phyloP scores from a whole-genome alignment of 257 asterid species.

The Gentiana macrophylla region DNA sequence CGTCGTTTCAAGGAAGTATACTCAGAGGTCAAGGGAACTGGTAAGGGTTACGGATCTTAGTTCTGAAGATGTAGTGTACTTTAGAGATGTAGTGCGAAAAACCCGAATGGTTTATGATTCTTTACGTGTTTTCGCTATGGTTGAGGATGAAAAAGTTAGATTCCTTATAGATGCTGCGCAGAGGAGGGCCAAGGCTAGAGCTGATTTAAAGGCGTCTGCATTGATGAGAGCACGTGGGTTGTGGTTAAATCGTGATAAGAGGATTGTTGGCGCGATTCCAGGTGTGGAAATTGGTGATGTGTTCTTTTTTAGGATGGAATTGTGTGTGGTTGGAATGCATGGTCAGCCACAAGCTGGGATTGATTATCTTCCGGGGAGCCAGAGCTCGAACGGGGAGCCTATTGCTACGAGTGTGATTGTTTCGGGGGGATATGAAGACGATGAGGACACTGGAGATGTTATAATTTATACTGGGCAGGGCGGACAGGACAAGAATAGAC shows the following conservation, averaged over 20 bases:
- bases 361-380: slow-evolving; percentile 58
- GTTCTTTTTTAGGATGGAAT: slow-evolving; percentile 76
- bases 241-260: slow-evolving; percentile 72
- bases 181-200: slow-evolving; percentile 27
- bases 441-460: slow-evolving; percentile 71
- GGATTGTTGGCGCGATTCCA: slow-evolving; percentile 73
- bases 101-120: slow-evolving; percentile 73
- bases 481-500: slow-evolving; percentile 58
- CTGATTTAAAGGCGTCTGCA: slow-evolving; percentile 61
- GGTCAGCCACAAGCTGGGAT: slow-evolving; percentile 92
- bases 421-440: slow-evolving; percentile 92
- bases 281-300: slow-evolving; percentile 68
- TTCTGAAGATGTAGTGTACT: slow-evolving; percentile 40
- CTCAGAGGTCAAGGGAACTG: slow-evolving; percentile 57
- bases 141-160: slow-evolving; percentile 36
- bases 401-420: slow-evolving; percentile 84
- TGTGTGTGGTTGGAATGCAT: slow-evolving; percentile 74
- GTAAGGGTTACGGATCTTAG: slow-evolving; percentile 66
- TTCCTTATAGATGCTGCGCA: slow-evolving; percentile 1
- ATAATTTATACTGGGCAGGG: slow-evolving; percentile 92
- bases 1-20: slow-evolving; percentile 25
- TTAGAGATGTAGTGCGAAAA: slow-evolving; percentile 33
- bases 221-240: slow-evolving; percentile 43
- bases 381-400: slow-evolving; percentile 79
- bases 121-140: slow-evolving; percentile 36